phyloP scores from a whole-genome alignment of 306 rosid genomes.

The Begonia peltatifolia region DNA sequence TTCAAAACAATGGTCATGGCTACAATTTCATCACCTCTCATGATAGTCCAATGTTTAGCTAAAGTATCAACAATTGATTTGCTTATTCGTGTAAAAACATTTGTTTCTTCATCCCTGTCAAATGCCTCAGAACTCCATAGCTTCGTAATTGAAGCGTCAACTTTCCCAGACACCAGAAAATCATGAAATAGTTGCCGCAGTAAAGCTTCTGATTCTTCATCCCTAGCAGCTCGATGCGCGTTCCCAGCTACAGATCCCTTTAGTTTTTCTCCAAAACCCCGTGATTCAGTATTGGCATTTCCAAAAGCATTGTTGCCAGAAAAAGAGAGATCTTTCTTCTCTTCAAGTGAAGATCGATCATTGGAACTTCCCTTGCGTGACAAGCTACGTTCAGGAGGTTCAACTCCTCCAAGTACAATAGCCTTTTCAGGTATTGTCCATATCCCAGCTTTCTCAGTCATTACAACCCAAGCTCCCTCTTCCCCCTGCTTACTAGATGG shows the following conservation, averaged over 20 bases:
- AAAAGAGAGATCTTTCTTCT: conserved; percentile 55
- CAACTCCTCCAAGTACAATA: conserved; percentile 86
- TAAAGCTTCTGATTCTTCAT: conserved; percentile 91
- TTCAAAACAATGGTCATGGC: conserved; percentile 78
- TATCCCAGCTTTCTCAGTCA: conserved; percentile 94
- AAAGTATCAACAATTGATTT: conserved; percentile 84
- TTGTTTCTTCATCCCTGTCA: conserved; percentile 85
- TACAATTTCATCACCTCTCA: conserved; percentile 94
- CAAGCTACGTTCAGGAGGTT: conserved; percentile 94
- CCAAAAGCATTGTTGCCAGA: conserved; percentile 46
- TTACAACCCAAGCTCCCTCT: conserved; percentile 92
- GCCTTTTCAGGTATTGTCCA: conserved; percentile 99
- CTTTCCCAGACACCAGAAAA: conserved; percentile 65
- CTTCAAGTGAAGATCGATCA: conserved; percentile 82
- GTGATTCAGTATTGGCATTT: conserved; percentile 72
- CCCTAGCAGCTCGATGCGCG: conserved; percentile 56
- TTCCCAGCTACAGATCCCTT: conserved; percentile 38
- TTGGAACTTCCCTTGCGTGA: conserved; percentile 94
- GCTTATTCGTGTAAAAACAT: conserved; percentile 77
- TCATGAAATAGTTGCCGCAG: conserved; percentile 64
- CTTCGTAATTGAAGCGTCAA: conserved; percentile 62
- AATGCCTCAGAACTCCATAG: conserved; percentile 69
- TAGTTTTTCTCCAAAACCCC: conserved; percentile 64
- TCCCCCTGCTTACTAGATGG: conserved; percentile 65
- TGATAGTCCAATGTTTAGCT: conserved; percentile 99